Percentiles rank a stretch among this genome's conserved stretches.
These are phyloP conservation scores for Lactifluus piperatus DNA, from an alignment of 768 basidiomycete genomes.

Conservation along the genomic window DNA sequence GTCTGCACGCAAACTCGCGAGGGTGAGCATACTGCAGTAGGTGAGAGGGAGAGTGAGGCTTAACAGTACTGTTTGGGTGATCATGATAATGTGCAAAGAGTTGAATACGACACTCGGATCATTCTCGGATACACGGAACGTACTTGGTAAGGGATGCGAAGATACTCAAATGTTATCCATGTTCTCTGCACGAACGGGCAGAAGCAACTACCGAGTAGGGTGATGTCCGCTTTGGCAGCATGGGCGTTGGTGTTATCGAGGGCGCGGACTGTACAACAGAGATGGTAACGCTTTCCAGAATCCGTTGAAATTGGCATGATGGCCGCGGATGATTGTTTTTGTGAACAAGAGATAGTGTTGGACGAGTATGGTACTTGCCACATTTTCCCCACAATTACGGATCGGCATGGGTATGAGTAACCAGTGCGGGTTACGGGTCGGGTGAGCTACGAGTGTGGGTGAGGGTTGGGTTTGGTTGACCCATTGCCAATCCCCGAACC, in stretches of 20 bases:
- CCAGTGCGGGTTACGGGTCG: too few relatives aligned
- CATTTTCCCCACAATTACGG: too few relatives aligned
- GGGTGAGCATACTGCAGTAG: neutral
- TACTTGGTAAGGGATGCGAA: conserved; percentile 65
- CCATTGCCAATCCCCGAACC: too few relatives aligned
- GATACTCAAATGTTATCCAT: conserved; percentile 67
- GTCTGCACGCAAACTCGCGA: conserved; percentile 32
- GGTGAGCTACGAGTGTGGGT: too few relatives aligned
- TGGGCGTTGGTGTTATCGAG: conserved; percentile 49
- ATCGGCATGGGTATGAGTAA: too few relatives aligned
- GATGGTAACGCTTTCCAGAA: neutral
- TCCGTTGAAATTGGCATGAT: neutral
- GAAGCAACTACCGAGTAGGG: conserved; percentile 64
- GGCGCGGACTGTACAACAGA: conserved; percentile 39
- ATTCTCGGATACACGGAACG: conserved; percentile 5
- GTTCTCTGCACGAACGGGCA: conserved; percentile 80
- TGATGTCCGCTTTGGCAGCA: conserved; percentile 40
- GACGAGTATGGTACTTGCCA: too few relatives aligned
- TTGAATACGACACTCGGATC: neutral
- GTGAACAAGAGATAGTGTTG: too few relatives aligned
- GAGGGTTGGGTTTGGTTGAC: too few relatives aligned
- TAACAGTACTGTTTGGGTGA: too few relatives aligned
- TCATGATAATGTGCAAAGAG: too few relatives aligned
- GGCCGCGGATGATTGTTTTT: too few relatives aligned
- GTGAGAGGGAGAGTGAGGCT: neutral